Evolutionary conservation across 2,329 filamentous ascomycete species (phyloP), one percentile per base, ranked within the genome.

Genomic region (Fusarium camptoceras): DNA sequence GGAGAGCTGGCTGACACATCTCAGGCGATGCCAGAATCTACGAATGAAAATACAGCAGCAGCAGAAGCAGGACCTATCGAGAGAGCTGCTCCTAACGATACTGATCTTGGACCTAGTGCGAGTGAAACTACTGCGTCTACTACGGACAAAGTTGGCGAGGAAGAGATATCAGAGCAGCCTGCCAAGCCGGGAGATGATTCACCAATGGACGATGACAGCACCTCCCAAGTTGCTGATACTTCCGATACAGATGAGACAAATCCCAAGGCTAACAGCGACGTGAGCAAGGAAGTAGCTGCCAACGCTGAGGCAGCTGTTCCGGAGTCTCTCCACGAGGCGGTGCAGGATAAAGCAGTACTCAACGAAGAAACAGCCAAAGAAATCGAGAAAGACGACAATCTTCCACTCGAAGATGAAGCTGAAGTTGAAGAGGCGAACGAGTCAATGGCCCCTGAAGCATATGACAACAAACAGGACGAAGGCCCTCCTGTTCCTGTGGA

Each of bases 201-300:
- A 12, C 15, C 53, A 22, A n/a, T 16, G 24, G 58, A 66, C 14
- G 14, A 66, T n/a, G 16, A 39, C 28, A 62, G 65, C 22, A 31
- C 51, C 10, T 41, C 57, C 24, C 16, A 42, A 15, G 34, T 56
- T 41, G 46, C 58, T 10, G 54, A 60, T 34, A 24, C 46, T 22
- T 60, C 54, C 8, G 47, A 57, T 37, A 30, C 37, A 18, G 60
- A 59, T 20, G 59, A 65, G 55, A 31, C 48, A 24, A 68, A 68
- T 18, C 42, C 43, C 22, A 48, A 60, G 34, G 61, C 25, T 25
- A 55, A 65, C 8, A 59, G 27, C 25, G 54, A 70, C 22, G 47
- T 58, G 6, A 51, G 20, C 18, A 47, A 70, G 27, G 39, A 12
- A 20, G 15, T 51, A 24, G 56, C 44, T n/a, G 27, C 48, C 10